phyloP scores from a whole-genome alignment of 2,329 filamentous ascomycete species.

The Stemphylium beticola region DNA sequence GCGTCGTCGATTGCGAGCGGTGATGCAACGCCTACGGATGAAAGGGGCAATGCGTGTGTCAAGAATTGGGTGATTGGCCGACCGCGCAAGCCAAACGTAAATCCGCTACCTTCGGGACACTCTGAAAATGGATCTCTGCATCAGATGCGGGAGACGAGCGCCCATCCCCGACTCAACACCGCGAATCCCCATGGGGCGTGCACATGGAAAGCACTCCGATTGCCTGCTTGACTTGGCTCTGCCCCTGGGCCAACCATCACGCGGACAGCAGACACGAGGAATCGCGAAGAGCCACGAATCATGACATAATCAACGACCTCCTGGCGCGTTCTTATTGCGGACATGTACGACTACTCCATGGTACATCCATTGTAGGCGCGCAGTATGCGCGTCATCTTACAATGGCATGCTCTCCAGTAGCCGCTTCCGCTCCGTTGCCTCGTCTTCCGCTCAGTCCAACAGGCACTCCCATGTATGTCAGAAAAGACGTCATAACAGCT shows the following conservation, averaged over 20 bases:
- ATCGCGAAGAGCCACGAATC: no score
- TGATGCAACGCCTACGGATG: constrained; percentile 12
- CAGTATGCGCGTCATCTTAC: no score
- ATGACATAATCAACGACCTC: no score
- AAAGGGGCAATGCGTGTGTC: constrained; percentile 7
- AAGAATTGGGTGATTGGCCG: constrained; percentile 7
- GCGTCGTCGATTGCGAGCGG: not conserved
- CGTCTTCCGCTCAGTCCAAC: no score
- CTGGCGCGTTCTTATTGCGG: no score
- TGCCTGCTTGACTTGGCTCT: not conserved
- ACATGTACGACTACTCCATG: no score
- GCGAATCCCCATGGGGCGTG: constrained; percentile 13
- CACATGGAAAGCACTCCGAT: constrained; percentile 6
- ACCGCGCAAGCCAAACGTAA: not conserved
- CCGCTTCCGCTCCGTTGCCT: no score
- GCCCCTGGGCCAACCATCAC: not conserved
- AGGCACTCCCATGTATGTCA: no score
- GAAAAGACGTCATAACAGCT: no score
- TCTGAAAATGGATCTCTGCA: constrained; percentile 4
- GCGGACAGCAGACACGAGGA: no score
- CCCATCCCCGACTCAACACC: constrained; percentile 11
- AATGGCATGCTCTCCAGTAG: no score
- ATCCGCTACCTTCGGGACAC: constrained; percentile 5
- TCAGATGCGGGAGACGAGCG: not conserved
- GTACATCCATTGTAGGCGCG: no score